Evolutionary conservation across 192 early-diverging fungal species (phyloP).

Genomic region (Entomortierella parvispora): DNA sequence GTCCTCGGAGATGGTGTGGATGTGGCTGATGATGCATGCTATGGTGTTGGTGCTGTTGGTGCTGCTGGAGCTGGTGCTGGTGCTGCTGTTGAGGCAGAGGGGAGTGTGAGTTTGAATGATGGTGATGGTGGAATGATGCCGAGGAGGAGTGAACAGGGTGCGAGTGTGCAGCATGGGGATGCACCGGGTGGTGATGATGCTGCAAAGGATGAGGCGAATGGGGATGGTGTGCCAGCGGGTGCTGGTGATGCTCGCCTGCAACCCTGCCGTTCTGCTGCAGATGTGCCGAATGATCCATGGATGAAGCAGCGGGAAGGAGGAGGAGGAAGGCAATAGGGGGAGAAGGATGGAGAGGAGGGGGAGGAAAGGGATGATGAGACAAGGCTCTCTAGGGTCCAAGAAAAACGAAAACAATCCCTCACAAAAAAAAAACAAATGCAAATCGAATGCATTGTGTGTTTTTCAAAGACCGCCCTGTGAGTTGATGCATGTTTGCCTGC

Average conservation of each 20-base stretch:
- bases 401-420: no score
- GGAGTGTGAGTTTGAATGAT: conserved; percentile 2
- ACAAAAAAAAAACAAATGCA: no score
- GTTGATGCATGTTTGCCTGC: neutral
- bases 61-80: neutral
- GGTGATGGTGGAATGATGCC: neutral
- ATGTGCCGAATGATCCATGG: no score
- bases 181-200: conserved; percentile 10
- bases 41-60: neutral
- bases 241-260: conserved; percentile 3
- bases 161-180: neutral
- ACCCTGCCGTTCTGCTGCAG: conserved; percentile 5
- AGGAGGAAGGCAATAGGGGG: neutral
- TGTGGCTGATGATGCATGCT: neutral
- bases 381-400: no score
- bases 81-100: neutral
- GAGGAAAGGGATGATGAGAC: conserved; percentile 1
- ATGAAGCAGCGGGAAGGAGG: neutral
- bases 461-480: neutral
- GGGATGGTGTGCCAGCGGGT: conserved; percentile 13
- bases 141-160: conserved; percentile 3
- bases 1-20: conserved; percentile 5
- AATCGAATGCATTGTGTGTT: no score
- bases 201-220: conserved; percentile 25
- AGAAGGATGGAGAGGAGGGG: neutral